phyloP scores from a whole-genome alignment of 192 early-diverging fungal species.

The Coemansia guatemalensis region DNA sequence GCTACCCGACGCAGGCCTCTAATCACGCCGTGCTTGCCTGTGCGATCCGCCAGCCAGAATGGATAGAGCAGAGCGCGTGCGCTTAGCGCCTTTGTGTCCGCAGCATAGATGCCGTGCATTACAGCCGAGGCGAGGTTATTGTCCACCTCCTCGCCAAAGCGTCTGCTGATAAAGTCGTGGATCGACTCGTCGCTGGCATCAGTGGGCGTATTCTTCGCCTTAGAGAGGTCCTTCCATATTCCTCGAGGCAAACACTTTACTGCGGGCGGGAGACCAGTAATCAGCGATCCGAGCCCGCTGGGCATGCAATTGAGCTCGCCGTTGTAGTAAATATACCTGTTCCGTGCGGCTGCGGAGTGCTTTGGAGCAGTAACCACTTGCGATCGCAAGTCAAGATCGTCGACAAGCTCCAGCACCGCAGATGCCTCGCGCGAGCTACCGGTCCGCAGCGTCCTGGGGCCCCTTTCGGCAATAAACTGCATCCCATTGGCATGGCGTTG shows the following conservation, averaged over 20 bases:
- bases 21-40: constrained; percentile 29
- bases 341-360: constrained; percentile 69
- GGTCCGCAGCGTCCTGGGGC: constrained; percentile 82
- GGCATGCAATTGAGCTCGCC: constrained; percentile 72
- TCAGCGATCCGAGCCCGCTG: constrained; percentile 42
- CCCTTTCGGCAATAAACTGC: constrained; percentile 68
- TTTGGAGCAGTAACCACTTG: constrained; percentile 61
- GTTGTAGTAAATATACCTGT: constrained; percentile 80
- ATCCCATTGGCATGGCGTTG: constrained; percentile 36
- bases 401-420: constrained; percentile 76
- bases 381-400: constrained; percentile 61
- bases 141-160: constrained; percentile 74
- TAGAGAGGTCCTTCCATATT: constrained; percentile 31
- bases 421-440: constrained; percentile 64
- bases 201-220: constrained; percentile 6
- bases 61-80: constrained; percentile 70
- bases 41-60: constrained; percentile 68
- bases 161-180: constrained; percentile 72
- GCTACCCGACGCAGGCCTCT: constrained; percentile 32
- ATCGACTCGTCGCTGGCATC: constrained; percentile 76
- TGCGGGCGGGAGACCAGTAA: constrained; percentile 59
- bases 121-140: constrained; percentile 85
- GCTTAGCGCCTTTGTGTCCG: constrained; percentile 75
- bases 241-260: constrained; percentile 61
- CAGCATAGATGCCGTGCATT: constrained; percentile 93